Evolutionary conservation across 1,284 basidiomycete genomes (phyloP), one percentile per base, ranked within the genome.

Genomic region (Moesziomyces aphidis): DNA sequence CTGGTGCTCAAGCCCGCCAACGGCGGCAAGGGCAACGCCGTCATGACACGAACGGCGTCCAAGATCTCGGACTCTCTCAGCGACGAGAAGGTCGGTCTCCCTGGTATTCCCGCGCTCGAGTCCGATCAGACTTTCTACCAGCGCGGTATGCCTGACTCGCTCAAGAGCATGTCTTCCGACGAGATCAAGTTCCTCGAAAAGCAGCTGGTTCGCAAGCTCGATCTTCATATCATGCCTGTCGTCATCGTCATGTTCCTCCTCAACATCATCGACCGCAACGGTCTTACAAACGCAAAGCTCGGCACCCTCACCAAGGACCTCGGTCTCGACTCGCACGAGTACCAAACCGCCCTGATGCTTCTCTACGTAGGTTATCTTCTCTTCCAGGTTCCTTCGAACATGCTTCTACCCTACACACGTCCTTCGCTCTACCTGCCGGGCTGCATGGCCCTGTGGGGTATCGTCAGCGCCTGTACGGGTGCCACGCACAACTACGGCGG

Each of bases 161-260:
- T 31, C 28, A 31, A 31, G 28, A 8, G 28, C 28, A 31, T 31
- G 28, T 31, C 28, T 31, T 31, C 28, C 28, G 28, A 31, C 28
- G 28, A 31, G 28, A 31, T 31, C 28, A 31, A 31, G 28, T 8
- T 9, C 28, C 28, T 31, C 28, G 86, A 86, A 70, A 81, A 70
- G 70, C 50, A 55, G 2, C 73, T 86, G 31, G 77, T 86, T 0
- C 66, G 85, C 24, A 86, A 86, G 78, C 85, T 86, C 55, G 85
- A 86, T 63, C 39, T 69, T 7, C 79, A 80, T 24, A 55, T 86
- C 22, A 24, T 86, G 22, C 85, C 84, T 4, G 81, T 83, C 66
- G 72, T 86, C 13, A 85, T 83, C 83, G 48, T 84, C 54, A 85
- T 85, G 85, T 85, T 85, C 62, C 50, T 67, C 39, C 46, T 68